These are phyloP conservation scores for Metschnikowia koreensis DNA, from an alignment of 805 yeast genomes.

Conservation along the genomic window DNA sequence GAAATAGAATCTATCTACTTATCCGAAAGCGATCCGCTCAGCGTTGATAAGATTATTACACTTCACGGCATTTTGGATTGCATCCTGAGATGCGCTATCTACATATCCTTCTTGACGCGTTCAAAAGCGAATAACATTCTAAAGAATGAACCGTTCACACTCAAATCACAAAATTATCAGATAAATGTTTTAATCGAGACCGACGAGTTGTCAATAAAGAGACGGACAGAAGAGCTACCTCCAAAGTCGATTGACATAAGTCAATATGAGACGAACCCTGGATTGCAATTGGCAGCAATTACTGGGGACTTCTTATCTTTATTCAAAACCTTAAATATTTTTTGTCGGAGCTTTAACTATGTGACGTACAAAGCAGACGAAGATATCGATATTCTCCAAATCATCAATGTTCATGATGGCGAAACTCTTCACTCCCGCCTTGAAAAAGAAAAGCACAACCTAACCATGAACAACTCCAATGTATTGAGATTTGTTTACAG, in stretches of 20 bases:
- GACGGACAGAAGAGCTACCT: conserved; percentile 2
- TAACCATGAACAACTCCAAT: not conserved
- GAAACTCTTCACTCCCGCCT: conserved; percentile 2
- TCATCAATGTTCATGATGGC: conserved; percentile 14
- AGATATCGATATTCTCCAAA: conserved; percentile 9
- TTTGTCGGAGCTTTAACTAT: conserved; percentile 5
- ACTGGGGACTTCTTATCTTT: conserved; percentile 15
- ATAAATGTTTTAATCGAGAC: conserved; percentile 15
- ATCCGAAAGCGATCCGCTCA: conserved; percentile 23
- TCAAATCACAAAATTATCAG: conserved; percentile 32
- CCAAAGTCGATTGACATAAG: conserved; percentile 7
- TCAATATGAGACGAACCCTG: conserved; percentile 9
- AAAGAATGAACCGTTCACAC: conserved; percentile 25
- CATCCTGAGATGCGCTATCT: conserved; percentile 27
- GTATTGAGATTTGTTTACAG: conserved; percentile 9
- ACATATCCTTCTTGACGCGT: conserved; percentile 24
- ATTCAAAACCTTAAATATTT: conserved; percentile 11
- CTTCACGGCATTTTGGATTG: conserved; percentile 26
- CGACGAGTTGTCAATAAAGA: conserved; percentile 4
- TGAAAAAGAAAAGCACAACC: not conserved
- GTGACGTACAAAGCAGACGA: conserved; percentile 10
- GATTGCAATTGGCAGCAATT: conserved; percentile 10
- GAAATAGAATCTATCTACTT: conserved; percentile 21
- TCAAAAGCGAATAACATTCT: conserved; percentile 28
- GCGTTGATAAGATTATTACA: conserved; percentile 31